Evolutionary conservation across 2,329 filamentous ascomycete species (phyloP), one percentile per base, ranked within the genome.

Genomic region (Cytospora mali): DNA sequence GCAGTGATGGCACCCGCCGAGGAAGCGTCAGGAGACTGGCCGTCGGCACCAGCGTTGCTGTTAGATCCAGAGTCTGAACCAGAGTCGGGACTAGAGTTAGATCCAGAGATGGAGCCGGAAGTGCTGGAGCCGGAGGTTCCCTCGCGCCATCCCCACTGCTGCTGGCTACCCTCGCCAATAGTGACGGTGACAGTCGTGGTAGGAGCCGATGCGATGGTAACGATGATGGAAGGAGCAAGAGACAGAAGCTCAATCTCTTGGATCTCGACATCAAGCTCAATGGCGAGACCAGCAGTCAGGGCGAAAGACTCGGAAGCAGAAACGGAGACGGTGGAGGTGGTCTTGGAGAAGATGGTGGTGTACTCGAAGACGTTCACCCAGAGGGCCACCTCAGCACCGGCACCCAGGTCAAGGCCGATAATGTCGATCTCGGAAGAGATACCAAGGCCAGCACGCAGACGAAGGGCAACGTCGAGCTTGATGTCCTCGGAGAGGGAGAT

Each of bases 341-440:
- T 35, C 46, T 57, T 27, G 35, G 66, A 55, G 63, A 72, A 66
- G 39, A 67, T 58, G 54, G 66, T 67, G 51, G 70, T 71, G 70
- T 71, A 72, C 67, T 71, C 69, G 66, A 72, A 72, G 51, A 73
- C 69, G 69, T 69, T 69, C 63, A 71, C 56, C 71, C 70, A 72
- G 62, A 73, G 56, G 51, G 68, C 66, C n/a, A 70, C 67, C 48
- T 70, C 70, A 23, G 67, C 68, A 56, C 70, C 71, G 50, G 69
- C 69, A 29, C 64, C 67, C 11, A 72, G 56, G 62, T 66, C 61
- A 28, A 72, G 58, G 54, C 69, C 71, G 23, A 70, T 49, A 1
- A 69, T 61, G 58, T 66, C 68, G n/a, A 72, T 6, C 16, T 64
- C 63, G 42, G 70, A 68, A 7, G 61, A 55, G 25, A 73, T 51